Percentiles rank a stretch among this genome's conserved stretches.
phyloP scores from a whole-genome alignment of 805 yeast species.

The Vanderwaltozyma yarrowii region DNA sequence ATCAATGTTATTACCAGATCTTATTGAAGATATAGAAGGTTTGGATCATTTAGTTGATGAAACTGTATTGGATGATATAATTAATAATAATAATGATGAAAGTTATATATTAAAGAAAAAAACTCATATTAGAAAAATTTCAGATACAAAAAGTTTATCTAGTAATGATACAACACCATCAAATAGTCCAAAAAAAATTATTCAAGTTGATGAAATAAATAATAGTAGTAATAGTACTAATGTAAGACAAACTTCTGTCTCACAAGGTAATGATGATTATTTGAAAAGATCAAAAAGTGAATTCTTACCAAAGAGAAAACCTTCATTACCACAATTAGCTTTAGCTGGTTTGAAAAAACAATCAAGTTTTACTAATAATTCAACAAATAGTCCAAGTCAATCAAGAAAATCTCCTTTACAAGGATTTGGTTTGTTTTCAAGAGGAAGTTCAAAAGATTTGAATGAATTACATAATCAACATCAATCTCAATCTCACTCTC shows the following conservation, averaged over 20 bases:
- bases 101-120: slow-evolving; percentile 14
- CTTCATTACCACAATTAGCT: slow-evolving; percentile 26
- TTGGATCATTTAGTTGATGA: slow-evolving; percentile 13
- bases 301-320: slow-evolving; percentile 15
- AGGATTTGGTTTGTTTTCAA: slow-evolving; percentile 24
- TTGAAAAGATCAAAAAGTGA: slow-evolving; percentile 5
- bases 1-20: slow-evolving; percentile 9
- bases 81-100: not conserved
- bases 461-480: slow-evolving; percentile 1
- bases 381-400: slow-evolving; percentile 3
- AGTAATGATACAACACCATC: slow-evolving; percentile 20
- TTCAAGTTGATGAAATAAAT: not conserved
- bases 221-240: no score
- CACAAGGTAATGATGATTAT: no score
- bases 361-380: slow-evolving; percentile 9
- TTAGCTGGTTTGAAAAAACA: slow-evolving; percentile 20
- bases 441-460: slow-evolving; percentile 21
- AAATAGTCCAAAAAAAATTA: slow-evolving; percentile 14
- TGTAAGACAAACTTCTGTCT: no score
- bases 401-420: slow-evolving; percentile 26
- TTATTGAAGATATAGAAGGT: slow-evolving; percentile 16
- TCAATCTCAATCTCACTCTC: no score
- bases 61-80: slow-evolving; percentile 14
- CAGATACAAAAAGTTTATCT: slow-evolving; percentile 24
- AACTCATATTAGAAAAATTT: slow-evolving; percentile 18